Evolutionary conservation across 2,329 filamentous ascomycete genomes (phyloP), one percentile per base, ranked within the genome.

Genomic region (Pseudocercospora musae): DNA sequence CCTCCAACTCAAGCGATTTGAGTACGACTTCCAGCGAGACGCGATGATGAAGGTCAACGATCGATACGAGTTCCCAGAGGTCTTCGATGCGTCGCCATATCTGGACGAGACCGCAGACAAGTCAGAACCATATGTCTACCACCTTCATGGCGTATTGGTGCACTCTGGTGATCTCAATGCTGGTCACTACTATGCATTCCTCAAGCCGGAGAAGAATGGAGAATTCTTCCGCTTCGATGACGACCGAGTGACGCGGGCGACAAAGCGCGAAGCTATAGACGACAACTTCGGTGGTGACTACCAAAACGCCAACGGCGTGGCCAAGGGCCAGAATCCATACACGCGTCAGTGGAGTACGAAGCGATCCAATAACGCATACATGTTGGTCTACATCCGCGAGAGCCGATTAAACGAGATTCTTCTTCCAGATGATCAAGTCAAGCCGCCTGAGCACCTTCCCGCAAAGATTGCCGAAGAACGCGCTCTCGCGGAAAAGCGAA

Each of bases 41-140:
- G 92, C 92, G 67, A 97, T 98, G 91, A 97, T 96, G 89, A 99
- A 99, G 79, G 92, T 99, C 75, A 96, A 96, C 72, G 92, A 96
- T 71, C 87, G 91, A 61, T 94, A 95, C 78, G 92, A 96, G 72
- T 96, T 95, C 68, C 92, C 91, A 0, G 91, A 96, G 63, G 79
- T 85, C 60, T 92, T 92, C 71, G 91, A 96, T 73, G 91, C 93
- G 6, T 82, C 90, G 0, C 92, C 92, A 0, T 99, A 95, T 74
- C 85, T 99, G 20, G 89, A 92, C 11, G 88, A 92, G 23, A 88
- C 91, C 64, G 91, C 92, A 25, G 93, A 97, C 75, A 90, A 82
- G 74, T 95, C 92, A 0, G 92, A 98, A 74, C 82, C 93, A 1
- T 98, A 93, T 87, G 84, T 87, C 48, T 99, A 99, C 77, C 90